Evolutionary conservation across 352 stramenopile species (phyloP).

Genomic region (Pilasporangium apinafurcum): DNA sequence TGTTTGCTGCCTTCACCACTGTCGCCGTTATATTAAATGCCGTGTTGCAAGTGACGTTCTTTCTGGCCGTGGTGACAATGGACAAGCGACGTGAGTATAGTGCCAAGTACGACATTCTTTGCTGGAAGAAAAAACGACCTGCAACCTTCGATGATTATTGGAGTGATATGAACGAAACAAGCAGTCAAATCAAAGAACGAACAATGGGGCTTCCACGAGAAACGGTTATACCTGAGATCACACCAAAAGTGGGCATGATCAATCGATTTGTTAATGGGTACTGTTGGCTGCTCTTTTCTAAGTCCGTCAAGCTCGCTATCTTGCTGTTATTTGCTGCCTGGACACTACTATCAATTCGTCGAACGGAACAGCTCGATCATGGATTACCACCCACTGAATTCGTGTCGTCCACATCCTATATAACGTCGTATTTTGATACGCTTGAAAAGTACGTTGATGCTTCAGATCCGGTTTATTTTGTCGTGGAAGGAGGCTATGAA

Average conservation of each 20-base stretch:
- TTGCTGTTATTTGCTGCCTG: slow-evolving; percentile 39
- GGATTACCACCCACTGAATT: slow-evolving; percentile 44
- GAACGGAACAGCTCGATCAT: slow-evolving; percentile 42
- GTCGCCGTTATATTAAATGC: slow-evolving; percentile 45
- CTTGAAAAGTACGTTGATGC: slow-evolving; percentile 39
- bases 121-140: slow-evolving; percentile 16
- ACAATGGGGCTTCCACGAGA: too few relatives aligned
- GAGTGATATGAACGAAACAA: background rate
- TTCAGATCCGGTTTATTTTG: slow-evolving; percentile 53
- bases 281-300: slow-evolving; percentile 25
- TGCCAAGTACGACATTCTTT: slow-evolving; percentile 52
- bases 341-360: slow-evolving; percentile 43
- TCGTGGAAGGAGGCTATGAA: slow-evolving; percentile 57
- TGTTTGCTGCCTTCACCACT: slow-evolving; percentile 50
- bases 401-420: slow-evolving; percentile 51
- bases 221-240: background rate
- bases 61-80: slow-evolving; percentile 49
- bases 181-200: slow-evolving; percentile 2
- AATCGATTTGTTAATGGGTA: slow-evolving; percentile 36
- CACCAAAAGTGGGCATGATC: slow-evolving; percentile 2
- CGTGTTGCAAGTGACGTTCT: slow-evolving; percentile 58
- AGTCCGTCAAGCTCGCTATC: slow-evolving; percentile 48
- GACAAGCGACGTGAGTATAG: slow-evolving; percentile 65
- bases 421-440: slow-evolving; percentile 43
- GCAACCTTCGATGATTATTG: slow-evolving; percentile 1